A percentile compares a stretch with the other conserved stretches of the same genome.
phyloP scores from a whole-genome alignment of 164 flowering plant species.

The Vitis riparia region DNA sequence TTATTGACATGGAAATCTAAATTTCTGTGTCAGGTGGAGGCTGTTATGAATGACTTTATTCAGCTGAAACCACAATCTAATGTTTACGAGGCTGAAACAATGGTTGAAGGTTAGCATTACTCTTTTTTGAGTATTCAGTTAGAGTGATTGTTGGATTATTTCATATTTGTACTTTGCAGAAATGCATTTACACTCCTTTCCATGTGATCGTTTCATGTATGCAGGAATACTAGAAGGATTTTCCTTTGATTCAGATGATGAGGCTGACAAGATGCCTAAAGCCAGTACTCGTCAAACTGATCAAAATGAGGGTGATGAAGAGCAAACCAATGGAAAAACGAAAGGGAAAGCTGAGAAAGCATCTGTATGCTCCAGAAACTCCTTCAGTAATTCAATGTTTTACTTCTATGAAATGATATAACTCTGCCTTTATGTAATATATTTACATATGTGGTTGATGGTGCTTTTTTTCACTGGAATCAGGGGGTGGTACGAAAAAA shows the following conservation, averaged over 20 bases:
- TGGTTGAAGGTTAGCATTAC: conserved; percentile 83
- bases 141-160: background rate
- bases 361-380: conserved; percentile 44
- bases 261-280: conserved; percentile 61
- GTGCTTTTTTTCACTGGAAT: conserved; percentile 10
- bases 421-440: background rate
- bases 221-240: conserved; percentile 90
- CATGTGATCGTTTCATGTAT: conserved; percentile 11
- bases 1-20: conserved; percentile 1
- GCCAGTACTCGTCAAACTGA: conserved; percentile 34
- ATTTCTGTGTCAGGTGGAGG: conserved; percentile 69
- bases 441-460: too few species aligned
- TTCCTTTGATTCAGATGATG: conserved; percentile 89
- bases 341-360: conserved; percentile 56
- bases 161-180: background rate
- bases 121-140: background rate
- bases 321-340: conserved; percentile 46
- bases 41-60: conserved; percentile 92
- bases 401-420: background rate
- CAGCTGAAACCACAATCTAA: conserved; percentile 82
- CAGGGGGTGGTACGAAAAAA: conserved; percentile 58
- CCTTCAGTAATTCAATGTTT: background rate
- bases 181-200: background rate
- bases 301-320: conserved; percentile 53
- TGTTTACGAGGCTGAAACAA: conserved; percentile 89